Base-by-base conservation (phyloP, 2,329 filamentous ascomycete genomes). In the Aspergillus ochraceus region DNA sequence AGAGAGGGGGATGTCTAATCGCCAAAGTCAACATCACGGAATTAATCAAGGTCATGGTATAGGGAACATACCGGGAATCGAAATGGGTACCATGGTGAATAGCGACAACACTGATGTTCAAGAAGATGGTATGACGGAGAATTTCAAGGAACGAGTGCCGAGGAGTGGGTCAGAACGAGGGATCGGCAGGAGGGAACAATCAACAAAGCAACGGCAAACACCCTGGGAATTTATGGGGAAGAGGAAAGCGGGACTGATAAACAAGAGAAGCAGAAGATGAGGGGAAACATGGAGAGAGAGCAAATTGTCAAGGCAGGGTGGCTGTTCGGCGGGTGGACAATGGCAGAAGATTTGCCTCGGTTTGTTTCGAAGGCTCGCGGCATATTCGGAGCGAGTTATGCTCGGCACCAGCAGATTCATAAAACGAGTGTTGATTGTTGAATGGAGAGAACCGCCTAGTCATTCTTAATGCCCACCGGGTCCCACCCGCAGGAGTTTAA, bases 1-100 rank as follows among this genome's bases (percentile, higher is more conserved):
- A 49, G 73, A 66, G 49, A 78, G 65, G 19, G 78, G 74, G 36
- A 79, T 59, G 58, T 71, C 73, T 77, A 53, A 52, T 10, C 11
- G 26, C 6, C 26, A 29, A 29, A 11, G 46, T 55, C n/a, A 59
- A 47, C 32, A 20, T 4, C 32, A 17, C 14, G 32, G 32, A 36
- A 17, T 17, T 17, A 12, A 36, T 2, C 5, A 4, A 12, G 32
- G 32, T 12, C 32, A 9, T 36, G 11, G 5, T 36, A 8, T 6
- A n/a, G 36, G 36, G 17, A n/a, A 57, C 58, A 8, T 66, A 70
- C 67, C 66, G 52, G 66, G 52, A 42, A 68, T 36, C 49, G 60
- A 24, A 29, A 60, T 54, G 8, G 57, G 32, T 24, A 45, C 6
- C 54, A 60, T 60, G 11, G 39, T 60, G 17, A 20, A 47, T 9